A percentile compares a stretch with the other conserved stretches of the same genome.
These are phyloP conservation scores for Coprinellus micaceus DNA, from an alignment of 768 basidiomycete species.

Conservation along the genomic window DNA sequence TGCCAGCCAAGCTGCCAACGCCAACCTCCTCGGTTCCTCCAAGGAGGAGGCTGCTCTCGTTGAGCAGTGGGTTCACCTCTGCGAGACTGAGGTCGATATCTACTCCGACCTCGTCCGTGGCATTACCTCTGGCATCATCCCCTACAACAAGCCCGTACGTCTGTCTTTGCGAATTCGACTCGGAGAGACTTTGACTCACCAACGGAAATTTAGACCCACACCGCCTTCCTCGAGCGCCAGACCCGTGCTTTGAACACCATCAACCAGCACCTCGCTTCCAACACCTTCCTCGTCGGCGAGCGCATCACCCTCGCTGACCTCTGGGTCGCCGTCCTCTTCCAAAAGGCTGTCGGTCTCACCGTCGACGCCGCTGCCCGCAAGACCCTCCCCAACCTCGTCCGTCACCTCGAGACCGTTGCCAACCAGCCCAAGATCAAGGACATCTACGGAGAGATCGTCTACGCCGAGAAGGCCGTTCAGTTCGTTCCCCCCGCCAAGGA, in stretches of 20 bases:
- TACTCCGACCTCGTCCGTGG: conserved; percentile 33
- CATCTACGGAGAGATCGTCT: conserved; percentile 57
- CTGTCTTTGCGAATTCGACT: no score
- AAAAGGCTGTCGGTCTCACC: conserved; percentile 48
- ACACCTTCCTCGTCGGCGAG: conserved; percentile 90
- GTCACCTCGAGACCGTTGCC: conserved; percentile 81
- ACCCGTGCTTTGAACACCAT: conserved; percentile 59
- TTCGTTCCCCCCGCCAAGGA: conserved; percentile 77
- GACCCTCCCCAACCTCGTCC: conserved; percentile 72
- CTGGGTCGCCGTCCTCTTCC: conserved; percentile 56
- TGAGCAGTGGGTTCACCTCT: conserved; percentile 82
- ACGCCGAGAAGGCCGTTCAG: conserved; percentile 65
- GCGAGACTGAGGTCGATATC: conserved; percentile 58
- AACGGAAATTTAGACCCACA: no score
- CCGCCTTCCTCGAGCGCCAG: conserved; percentile 47
- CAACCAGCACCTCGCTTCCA: conserved; percentile 67
- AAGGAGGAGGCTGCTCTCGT: conserved; percentile 68
- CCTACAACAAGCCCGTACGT: conserved; percentile 82
- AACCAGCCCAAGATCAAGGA: conserved; percentile 78
- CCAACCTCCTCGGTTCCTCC: conserved; percentile 67
- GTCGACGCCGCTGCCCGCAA: conserved; percentile 66
- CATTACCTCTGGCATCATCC: conserved; percentile 47
- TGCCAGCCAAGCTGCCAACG: conserved; percentile 70
- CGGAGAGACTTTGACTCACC: no score
- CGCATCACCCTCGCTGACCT: conserved; percentile 94